A percentile compares a stretch with the other conserved stretches of the same genome.
phyloP scores from a whole-genome alignment of 1,284 basidiomycete genomes.

The Irpex sp. region DNA sequence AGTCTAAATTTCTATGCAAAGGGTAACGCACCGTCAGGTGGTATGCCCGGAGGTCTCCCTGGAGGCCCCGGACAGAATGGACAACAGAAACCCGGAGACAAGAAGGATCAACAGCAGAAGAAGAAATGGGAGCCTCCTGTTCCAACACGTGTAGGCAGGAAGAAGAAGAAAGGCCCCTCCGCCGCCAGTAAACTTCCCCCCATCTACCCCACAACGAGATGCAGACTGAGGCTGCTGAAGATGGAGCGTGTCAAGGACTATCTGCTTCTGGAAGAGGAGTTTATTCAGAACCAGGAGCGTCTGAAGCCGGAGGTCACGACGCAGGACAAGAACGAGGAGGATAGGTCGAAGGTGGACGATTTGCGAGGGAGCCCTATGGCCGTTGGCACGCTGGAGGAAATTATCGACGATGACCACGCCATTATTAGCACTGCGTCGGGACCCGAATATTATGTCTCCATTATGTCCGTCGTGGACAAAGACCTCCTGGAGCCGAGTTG shows the following conservation, averaged over 20 bases:
- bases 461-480: slow-evolving; percentile 99
- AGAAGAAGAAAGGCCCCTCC: slow-evolving; percentile 91
- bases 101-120: slow-evolving; percentile 58
- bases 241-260: slow-evolving; percentile 99
- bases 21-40: slow-evolving; percentile 80
- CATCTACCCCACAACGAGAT: slow-evolving; percentile 93
- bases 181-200: slow-evolving; percentile 90
- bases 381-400: slow-evolving; percentile 97
- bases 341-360: slow-evolving; percentile 92
- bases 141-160: slow-evolving; percentile 96
- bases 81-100: slow-evolving; percentile 58
- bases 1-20: slow-evolving; percentile 26
- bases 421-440: slow-evolving; percentile 95
- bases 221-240: slow-evolving; percentile 94
- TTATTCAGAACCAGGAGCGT: slow-evolving; percentile 93
- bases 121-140: slow-evolving; percentile 99
- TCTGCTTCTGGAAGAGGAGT: slow-evolving; percentile 95
- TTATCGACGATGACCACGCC: slow-evolving; percentile 99
- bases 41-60: slow-evolving; percentile 38
- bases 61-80: slow-evolving; percentile 31
- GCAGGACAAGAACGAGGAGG: slow-evolving; percentile 96
- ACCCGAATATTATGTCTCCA: slow-evolving; percentile 97
- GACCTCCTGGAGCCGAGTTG: slow-evolving; percentile 97
- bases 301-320: slow-evolving; percentile 78
- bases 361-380: slow-evolving; percentile 95